A percentile compares a stretch with the other conserved stretches of the same genome.
phyloP scores from a whole-genome alignment of 2,329 filamentous ascomycete species.

The Diaporthe ampelina region DNA sequence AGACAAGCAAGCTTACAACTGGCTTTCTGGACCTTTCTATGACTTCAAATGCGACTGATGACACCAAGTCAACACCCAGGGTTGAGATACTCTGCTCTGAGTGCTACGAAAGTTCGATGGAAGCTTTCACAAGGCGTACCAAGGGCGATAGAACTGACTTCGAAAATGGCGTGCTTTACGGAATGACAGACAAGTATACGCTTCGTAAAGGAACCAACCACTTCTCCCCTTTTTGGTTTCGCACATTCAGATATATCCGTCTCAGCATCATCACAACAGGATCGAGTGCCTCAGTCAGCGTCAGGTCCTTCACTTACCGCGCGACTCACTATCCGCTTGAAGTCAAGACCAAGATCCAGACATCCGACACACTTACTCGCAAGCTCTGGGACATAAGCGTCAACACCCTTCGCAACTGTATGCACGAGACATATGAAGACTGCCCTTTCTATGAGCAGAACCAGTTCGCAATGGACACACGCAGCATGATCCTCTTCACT shows the following conservation, averaged over 20 bases:
- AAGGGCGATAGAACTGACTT: slow-evolving; percentile 40
- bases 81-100: slow-evolving; percentile 51
- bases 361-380: not conserved
- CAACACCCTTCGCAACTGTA: slow-evolving; percentile 52
- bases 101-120: slow-evolving; percentile 49
- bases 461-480: slow-evolving; percentile 48
- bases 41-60: slow-evolving; percentile 2
- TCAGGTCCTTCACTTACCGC: slow-evolving; percentile 35
- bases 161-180: slow-evolving; percentile 37
- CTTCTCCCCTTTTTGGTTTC: slow-evolving; percentile 42
- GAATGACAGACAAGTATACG: slow-evolving; percentile 34
- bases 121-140: slow-evolving; percentile 36
- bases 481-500: slow-evolving; percentile 49
- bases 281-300: slow-evolving; percentile 8
- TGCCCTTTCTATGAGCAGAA: slow-evolving; percentile 55
- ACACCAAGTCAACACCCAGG: slow-evolving; percentile 34
- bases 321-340: slow-evolving; percentile 31
- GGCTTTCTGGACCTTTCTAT: slow-evolving; percentile 9
- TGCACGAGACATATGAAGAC: slow-evolving; percentile 53
- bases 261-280: slow-evolving; percentile 28
- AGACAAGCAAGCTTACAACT: slow-evolving; percentile 22
- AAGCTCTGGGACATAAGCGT: slow-evolving; percentile 51
- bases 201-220: slow-evolving; percentile 30
- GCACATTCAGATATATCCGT: slow-evolving; percentile 42
- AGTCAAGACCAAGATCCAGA: slow-evolving; percentile 13